These are phyloP conservation scores for Blepharisma japonicum DNA, from an alignment of 73 alveolate genomes.

Conservation along the genomic window DNA sequence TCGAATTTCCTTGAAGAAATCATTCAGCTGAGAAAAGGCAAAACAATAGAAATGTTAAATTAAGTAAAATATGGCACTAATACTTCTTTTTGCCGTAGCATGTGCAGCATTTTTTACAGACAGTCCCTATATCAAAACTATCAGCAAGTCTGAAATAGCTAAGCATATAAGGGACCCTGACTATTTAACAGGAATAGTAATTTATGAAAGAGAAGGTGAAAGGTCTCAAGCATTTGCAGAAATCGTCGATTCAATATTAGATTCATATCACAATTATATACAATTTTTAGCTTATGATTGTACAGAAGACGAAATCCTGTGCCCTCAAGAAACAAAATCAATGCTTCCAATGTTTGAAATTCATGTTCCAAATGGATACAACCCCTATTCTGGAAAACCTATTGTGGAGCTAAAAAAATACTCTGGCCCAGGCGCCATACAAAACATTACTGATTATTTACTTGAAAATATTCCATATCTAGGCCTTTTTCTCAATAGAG, in stretches of 20 bases:
- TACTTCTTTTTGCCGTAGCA: too few species aligned
- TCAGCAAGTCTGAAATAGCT: too few species aligned
- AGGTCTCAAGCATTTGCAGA: not conserved
- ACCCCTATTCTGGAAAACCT: conserved; percentile 13
- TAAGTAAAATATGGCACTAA: too few species aligned
- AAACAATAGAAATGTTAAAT: too few species aligned
- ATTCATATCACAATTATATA: not conserved
- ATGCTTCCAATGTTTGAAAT: not conserved
- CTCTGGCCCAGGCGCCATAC: not conserved
- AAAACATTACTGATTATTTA: not conserved
- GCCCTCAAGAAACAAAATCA: not conserved
- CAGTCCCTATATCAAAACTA: too few species aligned
- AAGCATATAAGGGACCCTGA: conserved; percentile 5
- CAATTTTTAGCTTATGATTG: conserved; percentile 8
- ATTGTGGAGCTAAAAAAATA: not conserved
- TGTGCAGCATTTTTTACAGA: too few species aligned
- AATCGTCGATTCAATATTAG: not conserved
- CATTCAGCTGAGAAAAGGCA: too few species aligned
- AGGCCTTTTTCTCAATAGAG: not conserved
- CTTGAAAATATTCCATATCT: conserved; percentile 19
- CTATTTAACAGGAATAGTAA: not conserved
- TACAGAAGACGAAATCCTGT: not conserved
- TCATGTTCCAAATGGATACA: not conserved
- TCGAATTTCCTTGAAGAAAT: too few species aligned
- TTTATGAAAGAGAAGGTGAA: not conserved